phyloP scores from a whole-genome alignment of 495 filamentous ascomycete genomes.

The Achaetomiella virescens region DNA sequence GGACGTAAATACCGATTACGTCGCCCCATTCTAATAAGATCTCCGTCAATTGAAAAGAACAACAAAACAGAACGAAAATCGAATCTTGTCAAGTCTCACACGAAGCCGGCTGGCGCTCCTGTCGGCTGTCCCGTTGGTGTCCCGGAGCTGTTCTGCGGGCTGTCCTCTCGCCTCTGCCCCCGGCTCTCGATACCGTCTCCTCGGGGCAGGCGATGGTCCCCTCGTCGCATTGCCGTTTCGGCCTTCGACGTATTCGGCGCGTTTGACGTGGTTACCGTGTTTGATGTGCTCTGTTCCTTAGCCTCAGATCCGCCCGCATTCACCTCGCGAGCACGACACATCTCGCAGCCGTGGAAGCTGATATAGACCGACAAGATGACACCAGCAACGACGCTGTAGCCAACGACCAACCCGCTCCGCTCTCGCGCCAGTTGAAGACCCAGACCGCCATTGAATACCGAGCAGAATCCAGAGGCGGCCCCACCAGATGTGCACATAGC shows the following conservation, averaged over 20 bases:
- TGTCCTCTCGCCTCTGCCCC: background rate
- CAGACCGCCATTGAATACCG: slow-evolving; percentile 69
- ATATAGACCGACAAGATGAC: slow-evolving; percentile 45
- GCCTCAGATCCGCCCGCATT: too few relatives aligned
- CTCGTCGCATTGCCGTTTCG: background rate
- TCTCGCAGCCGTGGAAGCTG: slow-evolving; percentile 14
- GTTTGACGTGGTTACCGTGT: too few relatives aligned
- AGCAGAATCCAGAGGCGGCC: slow-evolving; percentile 56
- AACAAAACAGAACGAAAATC: too few relatives aligned
- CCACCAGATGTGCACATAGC: slow-evolving; percentile 63
- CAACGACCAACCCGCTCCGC: slow-evolving; percentile 43
- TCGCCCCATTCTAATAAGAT: too few relatives aligned
- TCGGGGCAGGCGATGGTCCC: background rate
- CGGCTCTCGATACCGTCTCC: slow-evolving; percentile 6
- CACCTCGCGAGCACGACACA: too few relatives aligned
- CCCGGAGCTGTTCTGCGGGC: too few relatives aligned
- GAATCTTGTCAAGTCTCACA: too few relatives aligned
- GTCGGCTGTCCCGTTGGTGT: too few relatives aligned
- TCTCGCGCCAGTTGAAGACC: slow-evolving; percentile 51
- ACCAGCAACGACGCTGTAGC: slow-evolving; percentile 55
- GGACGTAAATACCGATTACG: too few relatives aligned
- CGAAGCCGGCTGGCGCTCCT: too few relatives aligned
- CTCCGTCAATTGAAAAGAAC: too few relatives aligned
- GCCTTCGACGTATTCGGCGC: background rate
- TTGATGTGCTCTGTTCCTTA: too few relatives aligned